Evolutionary conservation across 108 stramenopile genomes (phyloP).

Genomic region (Cyclostephanos invisitatus): DNA sequence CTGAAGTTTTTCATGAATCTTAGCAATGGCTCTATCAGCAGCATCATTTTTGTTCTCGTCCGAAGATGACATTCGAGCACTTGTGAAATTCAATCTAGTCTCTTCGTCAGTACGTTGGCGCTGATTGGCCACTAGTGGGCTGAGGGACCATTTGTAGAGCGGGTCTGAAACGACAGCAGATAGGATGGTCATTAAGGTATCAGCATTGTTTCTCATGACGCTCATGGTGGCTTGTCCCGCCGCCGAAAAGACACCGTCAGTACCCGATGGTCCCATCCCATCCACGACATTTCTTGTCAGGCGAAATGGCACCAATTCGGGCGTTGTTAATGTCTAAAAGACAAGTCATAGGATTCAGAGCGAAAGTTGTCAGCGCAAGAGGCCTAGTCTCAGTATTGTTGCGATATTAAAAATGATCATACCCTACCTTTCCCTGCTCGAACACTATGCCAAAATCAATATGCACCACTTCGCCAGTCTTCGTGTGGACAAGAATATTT

Average conservation of each 20-base stretch:
- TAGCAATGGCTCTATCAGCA: slow-evolving; percentile 65
- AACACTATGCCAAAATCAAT: slow-evolving; percentile 99
- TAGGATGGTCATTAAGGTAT: slow-evolving; percentile 88
- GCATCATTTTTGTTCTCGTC: slow-evolving; percentile 55
- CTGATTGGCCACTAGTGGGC: slow-evolving; percentile 64
- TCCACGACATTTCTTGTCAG: slow-evolving; percentile 97
- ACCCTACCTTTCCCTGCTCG: slow-evolving; percentile 93
- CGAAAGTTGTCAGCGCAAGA: background rate
- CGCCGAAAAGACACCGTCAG: slow-evolving; percentile 86
- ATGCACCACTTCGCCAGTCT: slow-evolving; percentile 93
- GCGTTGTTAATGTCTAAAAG: slow-evolving; percentile 56
- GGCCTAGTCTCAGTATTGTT: background rate
- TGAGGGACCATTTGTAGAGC: slow-evolving; percentile 92
- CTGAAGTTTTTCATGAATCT: slow-evolving; percentile 92
- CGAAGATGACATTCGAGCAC: slow-evolving; percentile 13
- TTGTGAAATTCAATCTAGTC: slow-evolving; percentile 12
- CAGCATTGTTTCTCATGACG: slow-evolving; percentile 79
- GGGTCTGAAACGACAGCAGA: slow-evolving; percentile 96
- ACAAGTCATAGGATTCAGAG: background rate
- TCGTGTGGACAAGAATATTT: slow-evolving; percentile 93
- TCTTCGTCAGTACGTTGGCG: slow-evolving; percentile 41
- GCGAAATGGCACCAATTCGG: slow-evolving; percentile 97
- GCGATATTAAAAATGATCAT: background rate
- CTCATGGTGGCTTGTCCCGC: slow-evolving; percentile 81
- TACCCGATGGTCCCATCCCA: slow-evolving; percentile 93